Conservation (phyloP, 2,329 filamentous ascomycete genomes). For the Alternaria consortialis region DNA sequence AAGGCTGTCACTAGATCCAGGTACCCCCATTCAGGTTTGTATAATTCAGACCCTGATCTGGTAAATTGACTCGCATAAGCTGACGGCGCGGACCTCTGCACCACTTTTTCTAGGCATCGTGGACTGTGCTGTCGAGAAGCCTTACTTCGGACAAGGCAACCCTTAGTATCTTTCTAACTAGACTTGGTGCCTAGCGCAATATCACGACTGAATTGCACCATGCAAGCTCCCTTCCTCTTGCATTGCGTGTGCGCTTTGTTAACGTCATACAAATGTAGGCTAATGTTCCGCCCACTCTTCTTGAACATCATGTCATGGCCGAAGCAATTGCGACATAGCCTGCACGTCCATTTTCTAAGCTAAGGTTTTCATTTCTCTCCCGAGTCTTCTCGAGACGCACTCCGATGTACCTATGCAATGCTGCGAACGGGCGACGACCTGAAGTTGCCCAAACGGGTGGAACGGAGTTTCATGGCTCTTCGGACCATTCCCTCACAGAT, state of each 20-base stretch:
- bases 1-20: background rate
- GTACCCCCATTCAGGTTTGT: slow-evolving; percentile 1
- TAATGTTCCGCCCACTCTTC: background rate
- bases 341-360: background rate
- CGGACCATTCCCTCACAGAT: background rate
- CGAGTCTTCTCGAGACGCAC: background rate
- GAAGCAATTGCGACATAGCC: background rate
- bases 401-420: background rate
- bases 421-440: background rate
- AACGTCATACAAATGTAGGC: background rate
- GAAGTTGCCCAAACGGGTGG: background rate
- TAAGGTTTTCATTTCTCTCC: background rate
- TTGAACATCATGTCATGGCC: background rate
- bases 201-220: background rate
- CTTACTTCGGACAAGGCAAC: background rate
- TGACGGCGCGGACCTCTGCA: slow-evolving; percentile 9
- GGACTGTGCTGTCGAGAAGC: slow-evolving; percentile 5
- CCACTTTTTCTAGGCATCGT: slow-evolving; percentile 20
- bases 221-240: background rate
- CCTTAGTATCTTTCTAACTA: background rate
- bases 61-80: slow-evolving; percentile 2
- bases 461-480: background rate
- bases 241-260: background rate
- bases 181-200: background rate
- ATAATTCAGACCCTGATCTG: slow-evolving; percentile 1